These are phyloP conservation scores for Babesia microti DNA, from an alignment of 169 alveolate genomes.

Conservation along the genomic window DNA sequence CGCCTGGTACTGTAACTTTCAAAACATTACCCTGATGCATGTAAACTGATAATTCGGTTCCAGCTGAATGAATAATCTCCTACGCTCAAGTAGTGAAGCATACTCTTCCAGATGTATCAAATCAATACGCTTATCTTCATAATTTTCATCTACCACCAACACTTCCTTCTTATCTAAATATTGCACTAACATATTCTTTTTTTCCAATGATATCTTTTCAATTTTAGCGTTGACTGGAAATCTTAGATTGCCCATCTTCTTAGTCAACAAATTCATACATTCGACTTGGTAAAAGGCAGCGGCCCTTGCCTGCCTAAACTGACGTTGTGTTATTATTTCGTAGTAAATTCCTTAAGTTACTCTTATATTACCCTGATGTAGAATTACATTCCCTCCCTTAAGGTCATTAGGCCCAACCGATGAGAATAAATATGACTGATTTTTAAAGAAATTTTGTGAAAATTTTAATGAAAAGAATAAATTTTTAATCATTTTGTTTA, in stretches of 20 bases:
- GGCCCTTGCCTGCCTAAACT: slow-evolving; percentile 42
- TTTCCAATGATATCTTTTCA: slow-evolving; percentile 34
- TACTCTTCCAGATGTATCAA: too few species aligned
- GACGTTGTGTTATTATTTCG: slow-evolving; percentile 34
- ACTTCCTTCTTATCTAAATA: slow-evolving; percentile 27
- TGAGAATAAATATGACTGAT: too few species aligned
- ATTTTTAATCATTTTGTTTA: too few species aligned
- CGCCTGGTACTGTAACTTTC: too few species aligned
- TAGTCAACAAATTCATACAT: slow-evolving; percentile 24
- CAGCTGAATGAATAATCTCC: too few species aligned
- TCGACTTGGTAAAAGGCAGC: slow-evolving; percentile 40
- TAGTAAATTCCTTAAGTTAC: slow-evolving; percentile 19
- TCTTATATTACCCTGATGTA: slow-evolving; percentile 20
- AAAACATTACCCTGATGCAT: too few species aligned
- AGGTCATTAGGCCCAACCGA: too few species aligned
- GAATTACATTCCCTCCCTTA: slow-evolving; percentile 33
- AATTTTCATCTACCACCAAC: slow-evolving; percentile 36
- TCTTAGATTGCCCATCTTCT: slow-evolving; percentile 23
- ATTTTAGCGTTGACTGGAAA: slow-evolving; percentile 38
- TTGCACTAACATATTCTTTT: slow-evolving; percentile 16
- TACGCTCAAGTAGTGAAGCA: too few species aligned
- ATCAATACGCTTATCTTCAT: slow-evolving; percentile 20
- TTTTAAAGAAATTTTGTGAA: too few species aligned
- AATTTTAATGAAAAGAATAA: too few species aligned
- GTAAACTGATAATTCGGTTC: too few species aligned